Evolutionary conservation across 805 yeast species (phyloP).

Genomic region (Candida ulmi): DNA sequence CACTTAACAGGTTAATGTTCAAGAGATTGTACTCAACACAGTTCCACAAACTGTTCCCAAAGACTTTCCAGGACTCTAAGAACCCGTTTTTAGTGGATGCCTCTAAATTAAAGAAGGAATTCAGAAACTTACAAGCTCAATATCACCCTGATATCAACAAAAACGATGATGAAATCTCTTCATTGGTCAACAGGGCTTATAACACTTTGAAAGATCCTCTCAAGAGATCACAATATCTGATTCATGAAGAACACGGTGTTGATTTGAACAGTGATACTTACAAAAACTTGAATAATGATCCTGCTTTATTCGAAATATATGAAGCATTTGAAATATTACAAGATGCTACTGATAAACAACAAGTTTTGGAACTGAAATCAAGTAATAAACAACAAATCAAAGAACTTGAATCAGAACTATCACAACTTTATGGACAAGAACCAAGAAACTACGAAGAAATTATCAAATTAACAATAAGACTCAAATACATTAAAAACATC

Average conservation of each 20-base stretch:
- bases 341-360: constrained; percentile 53
- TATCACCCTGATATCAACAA: constrained; percentile 71
- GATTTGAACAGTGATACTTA: constrained; percentile 34
- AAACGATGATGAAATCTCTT: constrained; percentile 32
- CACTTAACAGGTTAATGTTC: background rate
- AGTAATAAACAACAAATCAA: constrained; percentile 56
- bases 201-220: constrained; percentile 66
- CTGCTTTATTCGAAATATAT: constrained; percentile 63
- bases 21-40: constrained; percentile 18
- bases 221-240: constrained; percentile 56
- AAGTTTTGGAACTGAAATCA: constrained; percentile 42
- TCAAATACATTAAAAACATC: constrained; percentile 83
- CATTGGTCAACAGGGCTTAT: constrained; percentile 73
- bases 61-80: constrained; percentile 59
- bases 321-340: constrained; percentile 83
- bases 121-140: constrained; percentile 61
- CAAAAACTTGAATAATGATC: background rate
- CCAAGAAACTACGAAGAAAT: constrained; percentile 46
- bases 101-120: constrained; percentile 63
- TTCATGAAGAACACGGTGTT: constrained; percentile 34
- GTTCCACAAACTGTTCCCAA: constrained; percentile 68
- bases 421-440: constrained; percentile 34
- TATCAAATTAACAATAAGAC: constrained; percentile 58
- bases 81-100: constrained; percentile 65
- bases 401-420: constrained; percentile 39